Evolutionary conservation across 1,139 yeast species (phyloP).

Genomic region (Blastobotrys capitulatus): DNA sequence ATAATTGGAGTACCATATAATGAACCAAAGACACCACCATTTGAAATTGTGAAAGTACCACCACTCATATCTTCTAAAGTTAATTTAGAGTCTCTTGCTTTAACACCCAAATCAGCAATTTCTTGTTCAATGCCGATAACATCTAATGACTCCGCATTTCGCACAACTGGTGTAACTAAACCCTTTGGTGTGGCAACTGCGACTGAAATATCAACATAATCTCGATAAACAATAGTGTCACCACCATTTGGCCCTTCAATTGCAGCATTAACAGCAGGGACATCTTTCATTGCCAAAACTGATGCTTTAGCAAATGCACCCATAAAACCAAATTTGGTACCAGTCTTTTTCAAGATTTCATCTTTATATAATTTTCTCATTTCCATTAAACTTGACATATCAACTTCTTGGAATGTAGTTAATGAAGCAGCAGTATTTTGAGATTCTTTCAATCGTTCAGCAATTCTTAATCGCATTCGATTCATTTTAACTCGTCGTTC

Average conservation of each 20-base stretch:
- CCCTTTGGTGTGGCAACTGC: slow-evolving; percentile 99
- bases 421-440: slow-evolving; percentile 98
- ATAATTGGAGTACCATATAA: slow-evolving; percentile 98
- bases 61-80: slow-evolving; percentile 99
- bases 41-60: slow-evolving; percentile 97
- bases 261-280: slow-evolving; percentile 94
- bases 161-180: slow-evolving; percentile 93
- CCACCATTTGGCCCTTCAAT: slow-evolving; percentile 68
- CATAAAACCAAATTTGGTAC: slow-evolving; percentile 97
- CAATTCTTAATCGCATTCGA: slow-evolving; percentile 99
- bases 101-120: slow-evolving; percentile 72
- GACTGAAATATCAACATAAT: slow-evolving; percentile 89
- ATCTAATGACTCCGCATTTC: slow-evolving; percentile 91
- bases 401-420: slow-evolving; percentile 97
- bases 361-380: slow-evolving; percentile 97
- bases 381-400: slow-evolving; percentile 87
- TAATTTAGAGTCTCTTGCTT: slow-evolving; percentile 96
- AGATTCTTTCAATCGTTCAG: slow-evolving; percentile 98
- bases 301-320: slow-evolving; percentile 97
- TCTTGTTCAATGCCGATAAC: slow-evolving; percentile 89
- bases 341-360: slow-evolving; percentile 89
- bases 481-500: slow-evolving; percentile 97
- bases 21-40: slow-evolving; percentile 99
- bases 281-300: slow-evolving; percentile 86
- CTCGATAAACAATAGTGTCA: slow-evolving; percentile 92